Percentiles rank a stretch among this genome's conserved stretches.
These are phyloP conservation scores for Mycena amicta DNA, from an alignment of 768 basidiomycete genomes.

Conservation along the genomic window DNA sequence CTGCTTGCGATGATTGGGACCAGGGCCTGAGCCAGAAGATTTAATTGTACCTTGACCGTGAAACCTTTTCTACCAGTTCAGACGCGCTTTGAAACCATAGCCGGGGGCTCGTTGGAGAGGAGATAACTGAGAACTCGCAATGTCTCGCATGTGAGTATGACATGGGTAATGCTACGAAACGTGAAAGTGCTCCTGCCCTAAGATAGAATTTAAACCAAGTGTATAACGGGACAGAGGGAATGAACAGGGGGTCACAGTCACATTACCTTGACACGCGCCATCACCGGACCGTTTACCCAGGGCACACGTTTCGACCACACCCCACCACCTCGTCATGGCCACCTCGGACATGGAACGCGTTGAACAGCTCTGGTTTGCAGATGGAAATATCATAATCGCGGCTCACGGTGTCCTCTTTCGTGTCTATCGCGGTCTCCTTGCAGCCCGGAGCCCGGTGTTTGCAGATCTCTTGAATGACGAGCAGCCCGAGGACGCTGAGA, in stretches of 20 bases:
- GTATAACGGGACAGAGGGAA: too few relatives aligned
- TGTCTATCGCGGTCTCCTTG: constrained; percentile 19
- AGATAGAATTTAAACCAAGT: too few relatives aligned
- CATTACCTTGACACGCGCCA: too few relatives aligned
- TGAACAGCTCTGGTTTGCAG: constrained; percentile 17
- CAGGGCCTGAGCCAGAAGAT: neutral
- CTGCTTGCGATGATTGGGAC: constrained; percentile 10
- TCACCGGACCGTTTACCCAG: neutral
- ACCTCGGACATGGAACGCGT: constrained; percentile 14
- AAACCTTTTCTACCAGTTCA: too few relatives aligned
- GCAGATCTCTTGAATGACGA: constrained; percentile 17
- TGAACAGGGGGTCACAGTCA: too few relatives aligned
- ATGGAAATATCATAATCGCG: constrained; percentile 19
- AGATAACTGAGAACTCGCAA: too few relatives aligned
- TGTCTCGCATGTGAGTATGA: too few relatives aligned
- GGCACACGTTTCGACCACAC: neutral
- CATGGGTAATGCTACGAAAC: too few relatives aligned
- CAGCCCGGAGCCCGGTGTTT: constrained; percentile 16
- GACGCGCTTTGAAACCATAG: too few relatives aligned
- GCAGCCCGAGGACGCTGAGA: constrained; percentile 11
- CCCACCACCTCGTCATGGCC: constrained; percentile 3
- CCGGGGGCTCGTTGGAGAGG: too few relatives aligned
- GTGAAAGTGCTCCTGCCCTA: too few relatives aligned
- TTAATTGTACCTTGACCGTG: too few relatives aligned
- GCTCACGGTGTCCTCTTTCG: constrained; percentile 19